phyloP scores from a whole-genome alignment of 495 filamentous ascomycete species.

The Xylaria scruposa region DNA sequence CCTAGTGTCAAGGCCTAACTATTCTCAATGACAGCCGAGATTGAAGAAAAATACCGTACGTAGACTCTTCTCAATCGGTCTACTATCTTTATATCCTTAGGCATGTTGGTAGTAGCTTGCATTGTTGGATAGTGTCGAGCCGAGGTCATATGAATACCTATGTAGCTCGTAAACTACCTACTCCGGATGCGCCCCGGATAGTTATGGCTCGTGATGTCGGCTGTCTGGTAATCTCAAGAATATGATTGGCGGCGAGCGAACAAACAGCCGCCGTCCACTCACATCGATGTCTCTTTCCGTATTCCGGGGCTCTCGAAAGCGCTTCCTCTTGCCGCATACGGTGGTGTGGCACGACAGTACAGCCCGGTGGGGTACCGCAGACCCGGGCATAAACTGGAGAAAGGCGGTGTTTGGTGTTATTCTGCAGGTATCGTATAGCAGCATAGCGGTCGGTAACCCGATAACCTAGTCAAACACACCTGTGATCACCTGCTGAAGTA shows the following conservation, averaged over 20 bases:
- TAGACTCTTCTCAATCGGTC: background rate
- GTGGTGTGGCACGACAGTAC: background rate
- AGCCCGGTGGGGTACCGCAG: background rate
- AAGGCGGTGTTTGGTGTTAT: background rate
- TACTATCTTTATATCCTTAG: background rate
- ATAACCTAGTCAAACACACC: slow-evolving; percentile 8
- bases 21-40: background rate
- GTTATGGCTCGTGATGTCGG: slow-evolving; percentile 13
- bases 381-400: slow-evolving; percentile 15
- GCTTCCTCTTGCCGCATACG: background rate
- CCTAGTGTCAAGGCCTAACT: background rate
- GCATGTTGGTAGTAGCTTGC: background rate
- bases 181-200: slow-evolving; percentile 4
- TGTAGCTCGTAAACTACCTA: background rate
- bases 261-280: background rate
- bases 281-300: background rate
- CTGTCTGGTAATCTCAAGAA: background rate
- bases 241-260: background rate
- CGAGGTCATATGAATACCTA: background rate
- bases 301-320: background rate
- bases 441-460: slow-evolving; percentile 17
- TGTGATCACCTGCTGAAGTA: background rate
- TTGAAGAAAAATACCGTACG: background rate
- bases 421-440: slow-evolving; percentile 21
- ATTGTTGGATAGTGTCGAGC: background rate